Conservation (phyloP, 306 rosid species). For the Rosa rugosa region DNA sequence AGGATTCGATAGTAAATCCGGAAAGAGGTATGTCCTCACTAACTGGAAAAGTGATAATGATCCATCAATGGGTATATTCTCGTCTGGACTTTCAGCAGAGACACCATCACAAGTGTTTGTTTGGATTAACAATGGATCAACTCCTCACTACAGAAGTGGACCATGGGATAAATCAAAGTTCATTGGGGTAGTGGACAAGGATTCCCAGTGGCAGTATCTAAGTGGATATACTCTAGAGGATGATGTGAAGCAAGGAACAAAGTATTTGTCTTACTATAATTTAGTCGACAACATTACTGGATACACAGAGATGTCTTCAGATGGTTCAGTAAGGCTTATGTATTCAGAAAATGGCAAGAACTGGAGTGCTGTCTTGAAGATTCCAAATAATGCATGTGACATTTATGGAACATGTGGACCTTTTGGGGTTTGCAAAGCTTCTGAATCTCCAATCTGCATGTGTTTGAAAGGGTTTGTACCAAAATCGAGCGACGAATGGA, state of each 20-base stretch:
- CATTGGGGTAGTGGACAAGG: constrained; percentile 37
- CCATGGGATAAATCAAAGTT: constrained; percentile 49
- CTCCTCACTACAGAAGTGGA: constrained; percentile 52
- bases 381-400: neutral
- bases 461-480: neutral
- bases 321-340: constrained; percentile 21
- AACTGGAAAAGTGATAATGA: constrained; percentile 44
- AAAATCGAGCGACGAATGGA: neutral
- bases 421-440: neutral
- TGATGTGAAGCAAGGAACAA: constrained; percentile 29
- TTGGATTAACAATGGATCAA: constrained; percentile 33
- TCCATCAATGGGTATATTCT: constrained; percentile 39
- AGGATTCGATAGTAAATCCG: constrained; percentile 31
- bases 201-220: constrained; percentile 22
- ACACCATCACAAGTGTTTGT: constrained; percentile 39
- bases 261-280: constrained; percentile 23
- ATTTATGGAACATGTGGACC: constrained; percentile 14
- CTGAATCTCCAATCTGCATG: neutral
- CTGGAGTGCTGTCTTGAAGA: constrained; percentile 1
- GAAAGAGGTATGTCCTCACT: constrained; percentile 25
- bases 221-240: constrained; percentile 25
- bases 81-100: constrained; percentile 21
- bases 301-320: constrained; percentile 21
- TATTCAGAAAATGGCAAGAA: neutral
- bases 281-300: neutral